Evolutionary conservation across 129 eudicot genomes (phyloP), one percentile per base, ranked within the genome.

Genomic region (Erigeron canadensis): DNA sequence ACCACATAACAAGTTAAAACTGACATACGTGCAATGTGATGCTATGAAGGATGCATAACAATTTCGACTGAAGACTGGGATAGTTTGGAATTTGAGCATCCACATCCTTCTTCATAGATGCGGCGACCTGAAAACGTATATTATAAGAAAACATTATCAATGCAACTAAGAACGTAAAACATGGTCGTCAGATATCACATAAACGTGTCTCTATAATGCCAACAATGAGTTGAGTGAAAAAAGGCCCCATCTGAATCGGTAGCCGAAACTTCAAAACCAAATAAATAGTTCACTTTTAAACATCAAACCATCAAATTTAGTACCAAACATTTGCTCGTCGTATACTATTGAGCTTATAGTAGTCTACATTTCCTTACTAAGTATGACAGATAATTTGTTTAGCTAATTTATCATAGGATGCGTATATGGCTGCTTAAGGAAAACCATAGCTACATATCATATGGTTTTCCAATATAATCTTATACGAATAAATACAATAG

Each of bases 71-170:
- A 59, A 95, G 88, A 72, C 88, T 95, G 8, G 99, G 93, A 67
- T 95, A 95, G 72, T 83, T 95, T 57, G 99, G 99, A 43, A 95
- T 86, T 79, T 95, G 99, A 72, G 87, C 89, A 82, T 95, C 91
- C 12, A 83, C 94, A 22, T 90, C 97, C 82, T 87, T 95, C 75
- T 83, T 95, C 96, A 88, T 84, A 54, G 99, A 95, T 46, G 97
- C 99, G 2, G 99, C 97, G 58, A 95, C 97, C 99, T 95, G 89
- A 73, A 71, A 48, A 72, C 63, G 28, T 46, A 46, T 38, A 68
- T 13, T 13, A 47, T 6, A 72, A 47, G 64, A 51, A 77, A 50
- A 40, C 70, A 53, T 41, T 62, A 69, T 77, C 8, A 18, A 45
- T 46, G 12, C 16, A 4, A 34, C 5, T 37, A 9, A 45, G 3